These are phyloP conservation scores for Phytomonas sp. DNA, from an alignment of 208 protist species.

Conservation along the genomic window DNA sequence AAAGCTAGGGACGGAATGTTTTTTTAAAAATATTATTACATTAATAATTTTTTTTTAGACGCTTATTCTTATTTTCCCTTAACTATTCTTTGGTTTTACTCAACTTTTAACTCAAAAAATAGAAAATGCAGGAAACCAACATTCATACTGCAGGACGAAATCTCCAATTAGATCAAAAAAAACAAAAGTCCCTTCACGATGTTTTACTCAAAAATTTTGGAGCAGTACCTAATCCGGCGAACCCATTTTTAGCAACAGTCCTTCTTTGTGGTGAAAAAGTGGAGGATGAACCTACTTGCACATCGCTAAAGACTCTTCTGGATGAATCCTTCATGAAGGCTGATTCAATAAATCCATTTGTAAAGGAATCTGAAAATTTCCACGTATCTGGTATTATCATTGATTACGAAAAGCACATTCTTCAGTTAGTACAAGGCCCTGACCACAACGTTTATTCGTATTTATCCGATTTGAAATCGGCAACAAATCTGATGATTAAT, in stretches of 20 bases:
- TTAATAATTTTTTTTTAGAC: constrained; percentile 5
- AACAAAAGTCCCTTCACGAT: constrained; percentile 12
- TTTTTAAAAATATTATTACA: constrained; percentile 6
- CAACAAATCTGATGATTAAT: constrained; percentile 14
- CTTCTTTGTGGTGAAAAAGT: constrained; percentile 13
- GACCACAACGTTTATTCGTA: constrained; percentile 49
- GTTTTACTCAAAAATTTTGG: constrained; percentile 6
- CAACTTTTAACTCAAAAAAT: background rate
- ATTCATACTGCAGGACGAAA: too few relatives aligned
- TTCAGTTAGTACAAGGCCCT: constrained; percentile 50
- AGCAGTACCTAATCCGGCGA: background rate
- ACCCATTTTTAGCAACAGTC: constrained; percentile 12
- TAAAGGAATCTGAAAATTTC: background rate
- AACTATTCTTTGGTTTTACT: background rate
- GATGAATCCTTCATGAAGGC: constrained; percentile 12
- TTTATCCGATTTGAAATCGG: constrained; percentile 24
- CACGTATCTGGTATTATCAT: constrained; percentile 22
- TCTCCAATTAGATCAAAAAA: background rate
- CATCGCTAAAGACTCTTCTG: constrained; percentile 10
- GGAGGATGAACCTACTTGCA: background rate
- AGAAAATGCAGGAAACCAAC: background rate
- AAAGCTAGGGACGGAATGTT: background rate
- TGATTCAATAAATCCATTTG: constrained; percentile 13
- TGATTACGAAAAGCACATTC: constrained; percentile 62
- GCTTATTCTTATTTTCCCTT: background rate